Evolutionary conservation across 768 basidiomycete genomes (phyloP), one percentile per base, ranked within the genome.

Genomic region (Asterophora parasitica): DNA sequence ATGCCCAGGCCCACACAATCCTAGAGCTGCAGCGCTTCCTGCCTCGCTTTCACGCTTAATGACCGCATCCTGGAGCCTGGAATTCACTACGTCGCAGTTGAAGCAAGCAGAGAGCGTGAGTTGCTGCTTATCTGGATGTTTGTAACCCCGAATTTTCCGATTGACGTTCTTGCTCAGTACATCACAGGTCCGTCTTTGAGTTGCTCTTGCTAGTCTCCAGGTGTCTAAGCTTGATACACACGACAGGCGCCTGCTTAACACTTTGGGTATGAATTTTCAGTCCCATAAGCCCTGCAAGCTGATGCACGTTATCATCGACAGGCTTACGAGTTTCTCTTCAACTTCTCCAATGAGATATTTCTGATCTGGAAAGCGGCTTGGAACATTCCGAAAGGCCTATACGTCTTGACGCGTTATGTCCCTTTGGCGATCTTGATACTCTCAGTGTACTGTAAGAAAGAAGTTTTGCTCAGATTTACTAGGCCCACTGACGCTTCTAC

Each of bases 351-450:
- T 5, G 44, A 46, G 12, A 1, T 46, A 4, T 26, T 19, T 19
- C 35, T 33, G 2, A 23, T 46, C 9, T 46, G 44, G 44, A 11
- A 4, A 15, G 36, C 44, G 10, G 33, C 44, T 4, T 46, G 45
- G 45, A 46, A 46, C 27, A 15, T 46, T 4, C 45, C 45, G n/a
- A 46, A 38, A 20, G 45, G 36, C 4, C 16, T 45, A 23, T 45
- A 36, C 34, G 27, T 45, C 13, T 35, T 45, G 34, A 45, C 44
- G 13, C 34, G 44, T 37, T 45, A 45, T 16, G 20, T 45, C 13
- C 44, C 44, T 27, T 7, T 45, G 13, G 19, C 26, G 8, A 23
- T 35, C 4, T 36, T 45, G 17, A 19, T 36, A 13, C 44, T 45
- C 23, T 45, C 42, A 10, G 32, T 45, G 2, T 45, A 45, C 15